phyloP scores from a whole-genome alignment of 495 filamentous ascomycete genomes.

The Aspergillus haitiensis region DNA sequence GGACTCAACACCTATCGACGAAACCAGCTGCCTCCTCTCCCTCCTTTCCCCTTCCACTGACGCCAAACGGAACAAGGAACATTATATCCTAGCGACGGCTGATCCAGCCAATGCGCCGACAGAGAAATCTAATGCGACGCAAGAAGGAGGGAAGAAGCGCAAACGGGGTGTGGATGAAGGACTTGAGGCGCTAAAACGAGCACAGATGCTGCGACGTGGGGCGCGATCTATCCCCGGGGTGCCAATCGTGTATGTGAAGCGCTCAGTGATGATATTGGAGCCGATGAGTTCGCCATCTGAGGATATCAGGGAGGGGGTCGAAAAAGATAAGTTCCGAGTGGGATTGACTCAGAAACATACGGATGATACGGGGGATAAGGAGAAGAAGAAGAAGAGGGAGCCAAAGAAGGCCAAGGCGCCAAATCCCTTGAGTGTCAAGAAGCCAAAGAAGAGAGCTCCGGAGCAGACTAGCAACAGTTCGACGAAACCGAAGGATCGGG shows the following conservation, averaged over 20 bases:
- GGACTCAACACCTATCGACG: constrained; percentile 71
- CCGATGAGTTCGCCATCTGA: constrained; percentile 71
- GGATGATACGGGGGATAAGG: constrained; percentile 46
- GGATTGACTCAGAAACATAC: constrained; percentile 58
- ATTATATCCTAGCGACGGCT: constrained; percentile 82
- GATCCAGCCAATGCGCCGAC: constrained; percentile 32
- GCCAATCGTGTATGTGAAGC: constrained; percentile 78
- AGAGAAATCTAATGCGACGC: constrained; percentile 29
- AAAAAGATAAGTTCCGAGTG: constrained; percentile 71
- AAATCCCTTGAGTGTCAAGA: constrained; percentile 89
- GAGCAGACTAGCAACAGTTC: constrained; percentile 6
- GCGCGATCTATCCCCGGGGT: constrained; percentile 63
- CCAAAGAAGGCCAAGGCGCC: constrained; percentile 75
- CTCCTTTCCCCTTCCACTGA: constrained; percentile 72
- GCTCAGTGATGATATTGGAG: constrained; percentile 88
- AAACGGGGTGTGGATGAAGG: constrained; percentile 25
- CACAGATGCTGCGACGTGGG: constrained; percentile 35
- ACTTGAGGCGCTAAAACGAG: constrained; percentile 28
- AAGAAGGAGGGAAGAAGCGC: constrained; percentile 37
- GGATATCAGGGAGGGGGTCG: constrained; percentile 62
- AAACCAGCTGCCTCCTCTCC: constrained; percentile 73
- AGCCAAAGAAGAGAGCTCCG: constrained; percentile 58
- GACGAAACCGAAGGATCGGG: constrained; percentile 24
- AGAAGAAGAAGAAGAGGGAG: constrained; percentile 48
- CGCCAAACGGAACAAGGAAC: constrained; percentile 72